Evolutionary conservation across 2,329 filamentous ascomycete genomes (phyloP).

Genomic region (Macrophomina pseudophaseolina): DNA sequence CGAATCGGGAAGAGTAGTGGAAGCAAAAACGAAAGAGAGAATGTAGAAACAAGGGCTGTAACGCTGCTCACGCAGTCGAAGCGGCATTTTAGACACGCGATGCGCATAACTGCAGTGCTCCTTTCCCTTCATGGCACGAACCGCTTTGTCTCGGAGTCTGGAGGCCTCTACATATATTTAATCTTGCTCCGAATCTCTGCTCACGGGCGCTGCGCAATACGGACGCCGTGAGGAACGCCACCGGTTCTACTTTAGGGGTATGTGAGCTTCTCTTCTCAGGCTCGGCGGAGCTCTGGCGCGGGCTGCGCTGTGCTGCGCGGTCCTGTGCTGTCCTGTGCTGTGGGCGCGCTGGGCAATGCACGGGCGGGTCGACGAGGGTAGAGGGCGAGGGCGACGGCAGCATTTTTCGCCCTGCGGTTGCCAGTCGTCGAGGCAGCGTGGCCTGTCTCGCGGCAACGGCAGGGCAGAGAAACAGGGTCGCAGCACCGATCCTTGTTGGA

Average conservation of each 20-base stretch:
- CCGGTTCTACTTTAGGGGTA: neutral
- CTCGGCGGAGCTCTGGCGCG: neutral
- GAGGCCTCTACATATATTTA: neutral
- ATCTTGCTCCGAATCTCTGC: neutral
- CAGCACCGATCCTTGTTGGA: constrained; percentile 17
- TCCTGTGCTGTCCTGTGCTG: neutral
- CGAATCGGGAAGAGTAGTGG: constrained; percentile 4
- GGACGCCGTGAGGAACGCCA: neutral
- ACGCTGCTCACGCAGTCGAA: too few species aligned
- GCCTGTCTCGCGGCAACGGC: neutral
- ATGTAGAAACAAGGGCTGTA: neutral
- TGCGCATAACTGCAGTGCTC: neutral
- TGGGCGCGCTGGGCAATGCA: neutral
- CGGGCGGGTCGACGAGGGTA: neutral
- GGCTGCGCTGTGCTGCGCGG: neutral
- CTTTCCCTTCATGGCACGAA: neutral
- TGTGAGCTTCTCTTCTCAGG: neutral
- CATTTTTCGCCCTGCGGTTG: neutral
- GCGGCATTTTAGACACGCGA: too few species aligned
- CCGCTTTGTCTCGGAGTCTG: neutral
- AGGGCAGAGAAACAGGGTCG: neutral
- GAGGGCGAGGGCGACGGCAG: neutral
- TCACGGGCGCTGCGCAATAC: neutral
- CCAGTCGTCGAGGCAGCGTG: neutral
- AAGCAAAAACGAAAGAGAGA: constrained; percentile 7